Conservation (phyloP, 1,284 basidiomycete species). For the Ustilago hordei region DNA sequence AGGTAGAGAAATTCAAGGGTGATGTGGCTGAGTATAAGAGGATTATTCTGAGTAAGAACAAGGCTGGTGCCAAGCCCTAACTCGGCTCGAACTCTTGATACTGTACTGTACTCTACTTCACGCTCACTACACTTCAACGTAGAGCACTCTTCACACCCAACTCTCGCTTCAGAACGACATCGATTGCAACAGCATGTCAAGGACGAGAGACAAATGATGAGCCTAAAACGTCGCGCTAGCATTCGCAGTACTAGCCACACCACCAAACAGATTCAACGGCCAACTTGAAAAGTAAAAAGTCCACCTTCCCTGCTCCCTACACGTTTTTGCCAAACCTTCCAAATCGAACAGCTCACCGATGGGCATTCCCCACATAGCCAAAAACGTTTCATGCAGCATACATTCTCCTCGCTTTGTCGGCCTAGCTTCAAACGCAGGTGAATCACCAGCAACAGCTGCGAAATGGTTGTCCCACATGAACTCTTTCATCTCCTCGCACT, state of each 20-base stretch:
- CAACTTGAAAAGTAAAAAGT: slow-evolving; percentile 71
- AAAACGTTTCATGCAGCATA: slow-evolving; percentile 57
- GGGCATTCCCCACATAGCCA: slow-evolving; percentile 64
- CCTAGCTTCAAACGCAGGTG: slow-evolving; percentile 79
- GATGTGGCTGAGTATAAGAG: slow-evolving; percentile 94
- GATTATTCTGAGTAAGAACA: slow-evolving; percentile 67
- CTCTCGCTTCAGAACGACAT: neutral
- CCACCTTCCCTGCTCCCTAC: slow-evolving; percentile 65
- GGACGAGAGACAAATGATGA: neutral
- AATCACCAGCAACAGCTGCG: slow-evolving; percentile 79
- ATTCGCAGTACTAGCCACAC: slow-evolving; percentile 71
- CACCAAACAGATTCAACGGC: slow-evolving; percentile 70
- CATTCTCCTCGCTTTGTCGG: slow-evolving; percentile 36
- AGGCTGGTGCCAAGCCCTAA: slow-evolving; percentile 22
- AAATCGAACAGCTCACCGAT: slow-evolving; percentile 72
- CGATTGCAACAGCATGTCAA: neutral
- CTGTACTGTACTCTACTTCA: neutral
- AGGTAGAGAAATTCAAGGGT: slow-evolving; percentile 85
- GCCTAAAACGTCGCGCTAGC: slow-evolving; percentile 62
- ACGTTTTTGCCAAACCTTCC: slow-evolving; percentile 67
- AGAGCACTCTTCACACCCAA: neutral
- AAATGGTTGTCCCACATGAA: slow-evolving; percentile 80
- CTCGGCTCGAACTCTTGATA: slow-evolving; percentile 3
- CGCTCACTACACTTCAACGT: neutral
- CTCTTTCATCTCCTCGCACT: slow-evolving; percentile 59